Base-by-base conservation (phyloP, 805 yeast species). In the Wickerhamiella hasegawae region DNA sequence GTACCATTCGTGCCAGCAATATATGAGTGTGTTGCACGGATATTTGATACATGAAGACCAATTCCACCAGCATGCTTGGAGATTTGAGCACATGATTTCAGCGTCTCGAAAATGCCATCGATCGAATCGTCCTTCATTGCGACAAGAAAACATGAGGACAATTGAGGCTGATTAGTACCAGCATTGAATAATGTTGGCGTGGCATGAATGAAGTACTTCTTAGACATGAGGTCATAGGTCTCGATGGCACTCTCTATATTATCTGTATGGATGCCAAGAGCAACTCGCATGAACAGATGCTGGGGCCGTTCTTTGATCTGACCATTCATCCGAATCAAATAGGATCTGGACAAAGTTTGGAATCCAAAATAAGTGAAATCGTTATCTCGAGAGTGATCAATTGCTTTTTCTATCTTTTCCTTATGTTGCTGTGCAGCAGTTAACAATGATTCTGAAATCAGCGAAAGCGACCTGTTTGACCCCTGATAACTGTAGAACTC, bases 61-160 rank as follows among this genome's bases (percentile, higher is more conserved):
- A 85, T 73, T 35, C 97, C 97, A 42, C 97, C 97, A 6, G 95
- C 83, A 24, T 84, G 70, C 57, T 85, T 87, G 26, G 94, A 82
- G 31, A 85, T 85, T 49, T 79, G 58, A 4, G 97, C 96, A 47
- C 90, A 68, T 39, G 77, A 75, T 52, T 83, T 76, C 31, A 85
- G 65, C 5, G 96, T 82, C 38, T 78, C 79, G 51, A 78, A 85
- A 30, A 87, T 85, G 18, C 95, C 96, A 43, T 84, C 94, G 40
- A 85, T 79, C 2, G 95, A 82, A 54, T 84, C 96, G 23, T 77
- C 90, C 43, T 77, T 73, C 83, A 81, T 82, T 5, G 87, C 90
- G 22, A 84, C 65, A 36, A 85, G 60, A 62, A 84, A 85, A 60
- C 96, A 85, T 3, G 94, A 83, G 12, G 95, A 81, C 59, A 85